Evolutionary conservation across 352 stramenopile species (phyloP), one percentile per base, ranked within the genome.

Genomic region (Pythium sp.): DNA sequence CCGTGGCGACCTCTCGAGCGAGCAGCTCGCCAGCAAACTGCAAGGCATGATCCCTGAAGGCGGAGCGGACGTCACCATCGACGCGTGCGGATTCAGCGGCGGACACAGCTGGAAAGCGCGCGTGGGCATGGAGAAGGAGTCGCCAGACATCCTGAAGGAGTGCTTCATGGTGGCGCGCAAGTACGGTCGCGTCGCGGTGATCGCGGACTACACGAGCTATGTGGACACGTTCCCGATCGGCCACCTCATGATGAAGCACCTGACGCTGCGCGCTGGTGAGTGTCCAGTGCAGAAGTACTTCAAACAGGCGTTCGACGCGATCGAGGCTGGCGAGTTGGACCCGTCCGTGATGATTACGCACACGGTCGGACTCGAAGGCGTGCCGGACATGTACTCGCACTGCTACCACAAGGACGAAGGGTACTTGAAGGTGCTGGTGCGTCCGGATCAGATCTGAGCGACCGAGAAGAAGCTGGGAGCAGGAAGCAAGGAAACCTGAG

Each of bases 341-440:
- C 76, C 76, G 49, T 79, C 77, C 47, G 67, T 78, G 67, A 59
- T 91, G 55, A 80, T 91, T 38, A 90, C 72, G 36, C 81, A 92
- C 69, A 73, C 75, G 30, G 69, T 87, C 34, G 71, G 73, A 26
- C 70, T 92, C 5, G 81, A 90, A 26, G 82, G 88, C 28, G 70
- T 81, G 53, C 73, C 84, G 5, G 74, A 88, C 41, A 76, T 74
- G 18, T 90, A 91, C 66, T 68, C 64, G 3, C 73, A 79, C 46
- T 79, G 83, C 22, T 79, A 64, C 56, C 86, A 88, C 64, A 86
- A 91, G 68, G 79, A 89, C 55, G 72, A 83, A 41, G 74, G 70
- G 0, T 88, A 77, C 46, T 41, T 92, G 63, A 92, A 92, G 67
- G 82, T 90, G 54, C 70, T 90, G 15, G 77, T 87, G 32, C 73